These are phyloP conservation scores for Amyloporia xantha DNA, from an alignment of 768 basidiomycete species.

Conservation along the genomic window DNA sequence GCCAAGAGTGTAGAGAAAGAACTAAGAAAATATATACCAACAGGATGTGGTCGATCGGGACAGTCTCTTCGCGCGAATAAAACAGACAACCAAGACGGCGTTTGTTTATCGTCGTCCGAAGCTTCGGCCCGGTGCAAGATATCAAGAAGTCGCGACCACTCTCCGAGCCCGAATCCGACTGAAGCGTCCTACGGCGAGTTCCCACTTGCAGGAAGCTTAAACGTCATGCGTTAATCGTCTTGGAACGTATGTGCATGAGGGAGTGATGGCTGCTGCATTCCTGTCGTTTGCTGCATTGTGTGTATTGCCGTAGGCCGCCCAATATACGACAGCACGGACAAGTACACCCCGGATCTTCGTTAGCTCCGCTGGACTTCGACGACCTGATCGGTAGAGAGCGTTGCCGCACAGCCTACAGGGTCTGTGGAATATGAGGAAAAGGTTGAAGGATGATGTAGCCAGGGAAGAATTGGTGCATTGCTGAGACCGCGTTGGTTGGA, in stretches of 20 bases:
- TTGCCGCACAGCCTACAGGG: not conserved
- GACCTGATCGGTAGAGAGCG: not conserved
- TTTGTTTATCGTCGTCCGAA: no score
- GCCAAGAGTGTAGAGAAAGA: no score
- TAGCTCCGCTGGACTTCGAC: not conserved
- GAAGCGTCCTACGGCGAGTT: constrained; percentile 68
- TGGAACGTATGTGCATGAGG: constrained; percentile 7
- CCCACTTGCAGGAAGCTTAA: constrained; percentile 53
- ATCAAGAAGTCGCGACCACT: constrained; percentile 65
- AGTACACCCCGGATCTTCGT: not conserved
- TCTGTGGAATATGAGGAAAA: no score
- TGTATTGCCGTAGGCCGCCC: constrained; percentile 3
- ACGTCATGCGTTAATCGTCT: not conserved
- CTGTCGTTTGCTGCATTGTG: not conserved
- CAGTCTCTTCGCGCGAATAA: no score
- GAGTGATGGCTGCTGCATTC: constrained; percentile 4
- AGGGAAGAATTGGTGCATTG: not conserved
- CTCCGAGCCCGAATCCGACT: constrained; percentile 67
- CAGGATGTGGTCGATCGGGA: no score
- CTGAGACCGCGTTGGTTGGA: not conserved
- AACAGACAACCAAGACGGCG: no score
- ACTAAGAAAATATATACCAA: no score
- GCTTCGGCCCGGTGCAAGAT: constrained; percentile 44
- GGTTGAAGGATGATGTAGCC: not conserved
- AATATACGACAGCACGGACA: not conserved